Conservation (phyloP, 2,329 filamentous ascomycete genomes). For the Hymenoscyphus fraxineus region DNA sequence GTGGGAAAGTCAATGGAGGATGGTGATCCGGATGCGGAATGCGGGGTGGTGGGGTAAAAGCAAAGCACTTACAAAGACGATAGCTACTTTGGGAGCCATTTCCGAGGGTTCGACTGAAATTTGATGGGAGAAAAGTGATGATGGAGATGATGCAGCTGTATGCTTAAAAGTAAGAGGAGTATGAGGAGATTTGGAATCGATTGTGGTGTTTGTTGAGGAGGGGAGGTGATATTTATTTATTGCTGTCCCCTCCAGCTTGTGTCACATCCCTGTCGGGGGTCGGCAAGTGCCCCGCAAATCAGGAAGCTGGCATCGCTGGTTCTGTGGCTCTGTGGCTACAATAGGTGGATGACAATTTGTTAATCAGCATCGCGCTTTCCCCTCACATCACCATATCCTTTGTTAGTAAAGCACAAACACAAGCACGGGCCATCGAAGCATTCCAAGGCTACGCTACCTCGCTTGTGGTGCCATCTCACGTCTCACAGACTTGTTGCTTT, state of each 20-base stretch:
- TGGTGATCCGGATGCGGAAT: background rate
- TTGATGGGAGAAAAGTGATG: background rate
- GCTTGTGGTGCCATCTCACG: no score
- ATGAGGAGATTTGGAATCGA: background rate
- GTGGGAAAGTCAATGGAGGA: background rate
- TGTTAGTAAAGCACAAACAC: background rate
- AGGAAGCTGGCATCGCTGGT: background rate
- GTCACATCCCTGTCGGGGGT: background rate
- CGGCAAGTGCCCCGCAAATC: background rate
- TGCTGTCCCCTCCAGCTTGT: background rate
- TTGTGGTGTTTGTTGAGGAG: background rate
- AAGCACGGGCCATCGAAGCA: background rate
- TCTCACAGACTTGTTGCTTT: background rate
- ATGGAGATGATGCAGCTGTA: background rate
- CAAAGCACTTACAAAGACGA: slow-evolving; percentile 69
- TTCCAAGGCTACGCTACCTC: no score
- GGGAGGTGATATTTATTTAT: background rate
- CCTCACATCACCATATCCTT: background rate
- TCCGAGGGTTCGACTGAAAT: slow-evolving; percentile 11
- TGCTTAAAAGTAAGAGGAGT: background rate
- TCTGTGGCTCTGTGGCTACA: no score
- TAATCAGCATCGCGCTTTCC: slow-evolving; percentile 1
- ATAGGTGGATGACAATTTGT: background rate
- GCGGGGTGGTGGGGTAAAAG: slow-evolving; percentile 15
- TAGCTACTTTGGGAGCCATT: slow-evolving; percentile 90